Conservation (phyloP, 768 basidiomycete species). For the Hericium rajendrae region DNA sequence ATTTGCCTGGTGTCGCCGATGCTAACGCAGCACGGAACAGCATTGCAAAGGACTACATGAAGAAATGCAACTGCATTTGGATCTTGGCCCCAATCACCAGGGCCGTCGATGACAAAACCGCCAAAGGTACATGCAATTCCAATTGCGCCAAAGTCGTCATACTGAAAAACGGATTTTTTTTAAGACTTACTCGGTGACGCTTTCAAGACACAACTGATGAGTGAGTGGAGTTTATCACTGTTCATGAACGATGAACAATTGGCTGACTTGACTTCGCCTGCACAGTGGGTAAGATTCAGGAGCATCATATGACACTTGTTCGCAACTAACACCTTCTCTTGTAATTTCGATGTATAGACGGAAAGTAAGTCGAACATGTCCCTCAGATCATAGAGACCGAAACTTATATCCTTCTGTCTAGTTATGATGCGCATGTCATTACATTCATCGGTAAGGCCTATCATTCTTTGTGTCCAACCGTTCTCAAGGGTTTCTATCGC, state of each 20-base stretch:
- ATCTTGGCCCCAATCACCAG: slow-evolving; percentile 56
- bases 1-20: slow-evolving; percentile 58
- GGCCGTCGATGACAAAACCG: slow-evolving; percentile 58
- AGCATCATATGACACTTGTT: neutral
- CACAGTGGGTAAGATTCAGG: neutral
- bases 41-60: slow-evolving; percentile 61
- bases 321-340: neutral
- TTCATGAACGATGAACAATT: neutral
- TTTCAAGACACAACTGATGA: slow-evolving; percentile 54
- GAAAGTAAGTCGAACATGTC: slow-evolving; percentile 35
- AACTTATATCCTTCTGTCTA: slow-evolving; percentile 12
- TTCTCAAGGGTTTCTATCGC: neutral
- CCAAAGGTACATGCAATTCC: slow-evolving; percentile 30
- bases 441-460: slow-evolving; percentile 44
- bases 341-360: slow-evolving; percentile 27
- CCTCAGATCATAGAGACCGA: neutral
- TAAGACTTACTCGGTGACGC: slow-evolving; percentile 52
- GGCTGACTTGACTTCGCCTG: neutral
- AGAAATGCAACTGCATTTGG: slow-evolving; percentile 55
- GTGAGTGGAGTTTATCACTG: slow-evolving; percentile 23
- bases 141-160: too few species aligned
- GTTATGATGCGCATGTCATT: slow-evolving; percentile 49
- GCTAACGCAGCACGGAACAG: slow-evolving; percentile 54
- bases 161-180: neutral
- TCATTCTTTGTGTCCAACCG: neutral